Conservation (phyloP, 192 early-diverging fungal genomes). For the Coemansia sp. region DNA sequence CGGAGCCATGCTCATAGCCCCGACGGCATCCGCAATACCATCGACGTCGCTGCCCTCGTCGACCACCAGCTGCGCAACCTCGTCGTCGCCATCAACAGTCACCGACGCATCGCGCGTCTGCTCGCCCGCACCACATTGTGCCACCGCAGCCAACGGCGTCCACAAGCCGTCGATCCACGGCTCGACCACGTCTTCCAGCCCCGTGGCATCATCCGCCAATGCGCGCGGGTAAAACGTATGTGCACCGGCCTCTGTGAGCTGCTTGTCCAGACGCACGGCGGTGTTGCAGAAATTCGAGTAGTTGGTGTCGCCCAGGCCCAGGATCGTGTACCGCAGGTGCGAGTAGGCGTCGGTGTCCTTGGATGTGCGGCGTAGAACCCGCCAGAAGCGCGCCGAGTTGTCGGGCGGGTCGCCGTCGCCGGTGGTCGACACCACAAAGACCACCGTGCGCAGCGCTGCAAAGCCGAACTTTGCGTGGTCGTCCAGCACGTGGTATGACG, state of each 20-base stretch:
- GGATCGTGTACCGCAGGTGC: constrained; percentile 45
- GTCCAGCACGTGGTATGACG: constrained; percentile 67
- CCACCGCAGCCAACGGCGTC: constrained; percentile 62
- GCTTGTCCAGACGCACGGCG: constrained; percentile 76
- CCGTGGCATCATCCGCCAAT: constrained; percentile 90
- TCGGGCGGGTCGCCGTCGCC: constrained; percentile 97
- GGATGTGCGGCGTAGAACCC: constrained; percentile 73
- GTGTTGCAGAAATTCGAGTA: constrained; percentile 93
- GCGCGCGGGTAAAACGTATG: constrained; percentile 73
- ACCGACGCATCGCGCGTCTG: not conserved
- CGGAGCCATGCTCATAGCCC: not conserved
- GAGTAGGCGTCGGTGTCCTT: constrained; percentile 10
- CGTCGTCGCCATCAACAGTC: not conserved
- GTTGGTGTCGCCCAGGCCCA: constrained; percentile 91
- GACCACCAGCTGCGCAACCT: constrained; percentile 4
- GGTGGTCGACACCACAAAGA: constrained; percentile 89
- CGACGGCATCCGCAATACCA: not conserved
- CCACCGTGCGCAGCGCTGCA: constrained; percentile 31
- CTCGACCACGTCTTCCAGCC: constrained; percentile 89
- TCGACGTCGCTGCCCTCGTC: not conserved
- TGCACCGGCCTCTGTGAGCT: constrained; percentile 75
- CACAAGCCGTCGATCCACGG: constrained; percentile 90
- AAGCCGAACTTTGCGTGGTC: constrained; percentile 67
- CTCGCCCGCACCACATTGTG: not conserved
- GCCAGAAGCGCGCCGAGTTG: constrained; percentile 90